A percentile compares a stretch with the other conserved stretches of the same genome.
Conservation (phyloP, 2,329 filamentous ascomycete species). For the Botrytis galanthina region DNA sequence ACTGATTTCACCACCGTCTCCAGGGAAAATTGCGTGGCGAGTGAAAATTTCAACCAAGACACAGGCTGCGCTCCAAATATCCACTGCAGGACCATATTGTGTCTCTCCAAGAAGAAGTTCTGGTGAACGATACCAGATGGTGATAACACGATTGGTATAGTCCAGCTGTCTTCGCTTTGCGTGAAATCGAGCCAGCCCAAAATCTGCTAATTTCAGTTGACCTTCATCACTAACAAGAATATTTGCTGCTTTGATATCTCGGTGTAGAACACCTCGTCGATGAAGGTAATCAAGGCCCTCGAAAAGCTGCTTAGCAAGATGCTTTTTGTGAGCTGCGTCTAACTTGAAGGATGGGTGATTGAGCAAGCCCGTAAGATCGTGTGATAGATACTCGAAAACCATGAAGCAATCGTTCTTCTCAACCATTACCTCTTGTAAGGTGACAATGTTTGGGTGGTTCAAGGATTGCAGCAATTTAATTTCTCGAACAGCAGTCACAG, state of each 20-base stretch:
- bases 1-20: slow-evolving; percentile 91
- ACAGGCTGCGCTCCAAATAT: slow-evolving; percentile 96
- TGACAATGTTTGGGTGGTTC: slow-evolving; percentile 78
- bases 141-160: slow-evolving; percentile 98
- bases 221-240: slow-evolving; percentile 91
- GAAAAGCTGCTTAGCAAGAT: slow-evolving; percentile 89
- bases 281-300: slow-evolving; percentile 93
- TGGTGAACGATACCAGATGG: slow-evolving; percentile 94
- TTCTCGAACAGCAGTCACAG: slow-evolving; percentile 85
- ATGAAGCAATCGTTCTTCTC: slow-evolving; percentile 99
- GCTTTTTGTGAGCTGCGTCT: slow-evolving; percentile 82
- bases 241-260: slow-evolving; percentile 97
- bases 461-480: slow-evolving; percentile 90
- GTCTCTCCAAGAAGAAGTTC: slow-evolving; percentile 90
- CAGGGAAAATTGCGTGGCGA: slow-evolving; percentile 87
- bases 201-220: slow-evolving; percentile 89
- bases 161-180: slow-evolving; percentile 88
- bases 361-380: slow-evolving; percentile 90
- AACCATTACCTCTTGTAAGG: slow-evolving; percentile 90
- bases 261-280: slow-evolving; percentile 86
- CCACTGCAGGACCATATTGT: slow-evolving; percentile 82
- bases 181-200: slow-evolving; percentile 94
- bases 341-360: slow-evolving; percentile 92
- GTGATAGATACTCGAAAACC: slow-evolving; percentile 98
- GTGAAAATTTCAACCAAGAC: slow-evolving; percentile 97